These are phyloP conservation scores for Ceratobasidium sp. DNA, from an alignment of 1,284 basidiomycete species.

Conservation along the genomic window DNA sequence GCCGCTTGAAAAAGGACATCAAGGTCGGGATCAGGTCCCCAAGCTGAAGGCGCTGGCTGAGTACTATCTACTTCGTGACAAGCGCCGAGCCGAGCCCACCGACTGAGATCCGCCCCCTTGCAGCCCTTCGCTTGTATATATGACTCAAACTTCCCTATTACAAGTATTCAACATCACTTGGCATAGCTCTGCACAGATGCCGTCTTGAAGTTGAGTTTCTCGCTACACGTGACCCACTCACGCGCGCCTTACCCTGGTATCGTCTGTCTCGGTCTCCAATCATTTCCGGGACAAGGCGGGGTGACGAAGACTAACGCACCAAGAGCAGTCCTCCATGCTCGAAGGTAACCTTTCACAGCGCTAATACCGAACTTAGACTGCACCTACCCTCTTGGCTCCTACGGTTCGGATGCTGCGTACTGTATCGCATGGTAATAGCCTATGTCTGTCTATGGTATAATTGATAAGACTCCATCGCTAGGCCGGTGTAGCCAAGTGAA, in stretches of 20 bases:
- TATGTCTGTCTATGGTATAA: no score
- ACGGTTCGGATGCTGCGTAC: no score
- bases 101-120: conserved; percentile 7
- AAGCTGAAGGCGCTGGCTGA: not conserved
- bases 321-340: no score
- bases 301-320: no score
- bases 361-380: no score
- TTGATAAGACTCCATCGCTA: no score
- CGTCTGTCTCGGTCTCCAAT: conserved; percentile 10
- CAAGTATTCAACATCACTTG: not conserved
- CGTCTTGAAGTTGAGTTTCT: conserved; percentile 7
- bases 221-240: not conserved
- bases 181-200: not conserved
- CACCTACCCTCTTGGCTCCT: no score
- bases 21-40: conserved; percentile 3
- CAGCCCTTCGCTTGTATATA: not conserved
- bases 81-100: conserved; percentile 23
- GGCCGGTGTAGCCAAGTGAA: no score
- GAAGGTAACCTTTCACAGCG: no score
- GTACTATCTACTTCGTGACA: not conserved
- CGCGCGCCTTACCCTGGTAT: not conserved
- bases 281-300: not conserved
- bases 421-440: no score
- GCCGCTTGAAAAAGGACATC: not conserved
- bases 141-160: not conserved